Evolutionary conservation across 2,329 filamentous ascomycete genomes (phyloP), one percentile per base, ranked within the genome.

Genomic region (Alternaria longipes): DNA sequence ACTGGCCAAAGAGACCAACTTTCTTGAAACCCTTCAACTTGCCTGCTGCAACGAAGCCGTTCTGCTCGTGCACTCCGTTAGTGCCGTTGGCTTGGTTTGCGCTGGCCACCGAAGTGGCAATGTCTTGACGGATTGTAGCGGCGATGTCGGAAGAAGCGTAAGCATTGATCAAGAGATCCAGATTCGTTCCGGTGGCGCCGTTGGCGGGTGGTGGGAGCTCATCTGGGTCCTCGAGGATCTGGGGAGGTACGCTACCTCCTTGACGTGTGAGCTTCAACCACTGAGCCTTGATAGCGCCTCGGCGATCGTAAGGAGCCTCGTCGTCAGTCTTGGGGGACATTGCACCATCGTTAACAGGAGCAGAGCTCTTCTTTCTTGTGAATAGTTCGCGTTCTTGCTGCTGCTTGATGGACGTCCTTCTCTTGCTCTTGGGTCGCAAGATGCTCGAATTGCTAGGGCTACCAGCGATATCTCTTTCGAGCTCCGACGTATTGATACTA

Each of bases 341-440:
- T 62, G 74, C 71, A 72, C 75, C 80, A 45, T 84, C 83, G 12
- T 78, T 72, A 5, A 85, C 82, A 3, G 78, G 70, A 7, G 86
- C 82, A 5, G 84, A 79, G 52, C 85, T 86, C 80, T 89, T 91
- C 78, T 92, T 93, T 30, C 94, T 88, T 0, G 94, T 97, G 75
- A 91, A 99, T 1, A 99, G 86, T 74, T 97, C 92, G 52, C 91
- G 87, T 72, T 98, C 95, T 77, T 99, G 95, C 66, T 90, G 92
- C 70, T 91, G 84, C 68, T 90, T 91, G 61, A 99, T 85, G 0
- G 94, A 98, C 57, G 94, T 88, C 56, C 89, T 89, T 26, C 93
- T 89, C 72, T 89, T 91, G 65, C 81, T 83, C 74, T 86, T 90
- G 0, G 90, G 91, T 53, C 91, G 86, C 6, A 60, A 24, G 28